Evolutionary conservation across 805 yeast genomes (phyloP).

Genomic region (Candida silvicultrix): DNA sequence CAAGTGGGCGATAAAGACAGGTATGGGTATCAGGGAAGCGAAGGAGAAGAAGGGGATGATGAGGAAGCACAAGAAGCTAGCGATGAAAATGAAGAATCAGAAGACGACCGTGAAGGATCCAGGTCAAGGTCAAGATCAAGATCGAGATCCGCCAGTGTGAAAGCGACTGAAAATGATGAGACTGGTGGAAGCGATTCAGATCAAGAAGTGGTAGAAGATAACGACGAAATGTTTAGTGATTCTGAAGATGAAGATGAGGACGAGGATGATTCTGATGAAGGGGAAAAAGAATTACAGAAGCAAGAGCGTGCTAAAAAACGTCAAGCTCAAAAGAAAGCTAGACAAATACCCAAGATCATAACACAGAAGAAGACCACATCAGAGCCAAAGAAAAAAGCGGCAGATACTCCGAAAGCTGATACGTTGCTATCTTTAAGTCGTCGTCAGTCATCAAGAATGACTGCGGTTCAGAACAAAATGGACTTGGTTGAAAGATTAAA

Average conservation of each 20-base stretch:
- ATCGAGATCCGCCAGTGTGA: slow-evolving; percentile 8
- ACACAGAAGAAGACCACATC: slow-evolving; percentile 16
- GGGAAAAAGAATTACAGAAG: slow-evolving; percentile 55
- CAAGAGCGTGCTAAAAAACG: slow-evolving; percentile 31
- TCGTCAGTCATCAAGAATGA: slow-evolving; percentile 68
- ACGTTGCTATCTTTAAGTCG: slow-evolving; percentile 46
- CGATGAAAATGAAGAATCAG: slow-evolving; percentile 20
- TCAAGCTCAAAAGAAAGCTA: slow-evolving; percentile 22
- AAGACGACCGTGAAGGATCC: slow-evolving; percentile 8
- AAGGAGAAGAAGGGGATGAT: slow-evolving; percentile 25
- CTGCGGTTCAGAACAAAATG: slow-evolving; percentile 72
- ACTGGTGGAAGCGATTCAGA: slow-evolving; percentile 13
- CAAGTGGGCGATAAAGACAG: slow-evolving; percentile 18
- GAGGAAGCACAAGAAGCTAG: slow-evolving; percentile 21
- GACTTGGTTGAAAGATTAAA: slow-evolving; percentile 69
- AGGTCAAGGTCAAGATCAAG: neutral
- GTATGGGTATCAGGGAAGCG: slow-evolving; percentile 19
- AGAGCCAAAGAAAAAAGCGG: slow-evolving; percentile 25
- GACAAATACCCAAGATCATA: slow-evolving; percentile 28
- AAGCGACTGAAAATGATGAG: slow-evolving; percentile 15
- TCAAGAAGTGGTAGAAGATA: slow-evolving; percentile 1
- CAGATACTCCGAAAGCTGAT: slow-evolving; percentile 39
- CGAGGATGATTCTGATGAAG: slow-evolving; percentile 53
- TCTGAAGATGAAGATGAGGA: slow-evolving; percentile 49
- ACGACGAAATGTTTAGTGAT: slow-evolving; percentile 50